These are phyloP conservation scores for Aspergillus quadricinctus DNA, from an alignment of 2,329 filamentous ascomycete species.

Conservation along the genomic window DNA sequence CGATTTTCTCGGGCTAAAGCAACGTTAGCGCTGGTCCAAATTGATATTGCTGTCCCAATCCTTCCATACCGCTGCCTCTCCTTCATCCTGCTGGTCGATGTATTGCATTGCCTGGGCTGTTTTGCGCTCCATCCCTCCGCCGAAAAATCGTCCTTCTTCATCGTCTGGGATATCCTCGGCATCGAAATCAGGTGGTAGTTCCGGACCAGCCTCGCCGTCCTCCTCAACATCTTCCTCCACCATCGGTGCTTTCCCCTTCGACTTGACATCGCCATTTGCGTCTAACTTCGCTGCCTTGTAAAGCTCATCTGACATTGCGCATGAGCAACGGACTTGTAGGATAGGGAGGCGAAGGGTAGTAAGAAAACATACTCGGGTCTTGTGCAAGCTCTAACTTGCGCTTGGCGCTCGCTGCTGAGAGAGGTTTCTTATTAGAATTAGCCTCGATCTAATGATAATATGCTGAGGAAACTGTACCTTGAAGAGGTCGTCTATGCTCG, in stretches of 20 bases:
- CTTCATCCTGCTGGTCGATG: constrained; percentile 65
- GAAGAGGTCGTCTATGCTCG: constrained; percentile 60
- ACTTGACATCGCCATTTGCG: constrained; percentile 47
- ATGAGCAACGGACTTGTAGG: constrained; percentile 12
- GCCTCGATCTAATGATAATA: neutral
- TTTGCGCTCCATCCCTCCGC: constrained; percentile 76
- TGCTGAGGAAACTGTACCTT: constrained; percentile 33
- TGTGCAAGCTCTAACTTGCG: constrained; percentile 55
- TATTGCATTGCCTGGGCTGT: constrained; percentile 84
- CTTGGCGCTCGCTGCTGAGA: constrained; percentile 45
- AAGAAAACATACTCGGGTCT: constrained; percentile 44
- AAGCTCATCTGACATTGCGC: constrained; percentile 41
- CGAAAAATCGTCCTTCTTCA: constrained; percentile 93
- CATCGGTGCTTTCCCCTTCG: constrained; percentile 41
- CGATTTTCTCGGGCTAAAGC: constrained; percentile 65
- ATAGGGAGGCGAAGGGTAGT: neutral
- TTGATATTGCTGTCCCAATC: neutral
- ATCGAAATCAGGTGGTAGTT: constrained; percentile 54
- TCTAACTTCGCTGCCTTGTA: constrained; percentile 59
- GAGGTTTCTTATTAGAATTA: constrained; percentile 43
- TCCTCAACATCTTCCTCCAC: constrained; percentile 47
- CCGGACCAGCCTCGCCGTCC: constrained; percentile 49
- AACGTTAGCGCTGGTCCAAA: constrained; percentile 7
- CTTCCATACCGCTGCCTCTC: constrained; percentile 41
- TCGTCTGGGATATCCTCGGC: constrained; percentile 64